Evolutionary conservation across 768 basidiomycete genomes (phyloP), one percentile per base, ranked within the genome.

Genomic region (Rubroboletus pulcherrimus): DNA sequence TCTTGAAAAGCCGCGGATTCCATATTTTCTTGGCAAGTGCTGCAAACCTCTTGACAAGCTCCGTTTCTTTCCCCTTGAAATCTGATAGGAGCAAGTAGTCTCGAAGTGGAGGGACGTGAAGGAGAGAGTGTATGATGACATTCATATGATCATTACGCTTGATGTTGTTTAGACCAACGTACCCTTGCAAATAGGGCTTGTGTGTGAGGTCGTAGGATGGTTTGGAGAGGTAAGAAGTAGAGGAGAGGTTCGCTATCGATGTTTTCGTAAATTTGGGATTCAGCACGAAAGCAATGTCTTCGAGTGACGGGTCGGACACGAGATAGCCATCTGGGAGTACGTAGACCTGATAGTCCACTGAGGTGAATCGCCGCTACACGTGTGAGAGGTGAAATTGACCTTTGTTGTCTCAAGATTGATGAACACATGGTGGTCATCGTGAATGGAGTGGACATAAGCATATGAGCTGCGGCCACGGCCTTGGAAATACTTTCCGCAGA

Each of bases 401-500:
- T 95, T 96, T 55, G 90, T 86, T 5, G 93, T 92, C 65, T 91
- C 88, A 33, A 98, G 80, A 72, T 98, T 94, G 65, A 99, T 91
- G 79, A 94, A 99, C 54, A 98, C 97, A 66, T 98, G 94, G 69
- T 99, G 95, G 72, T 97, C 95, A 56, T 98, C 93, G 66, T 95
- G 92, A 59, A 99, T 95, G 44, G 94, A 90, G 74, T 99, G 97
- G 15, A 93, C 84, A 73, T 97, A 99, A 24, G 97, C 97, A 69
- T 93, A 94, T 54, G 93, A 93, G 43, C 81, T 91, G 60, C 88
- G 86, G 35, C 97, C 96, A 65, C 97, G 80, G 26, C 97, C 97
- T 78, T 98, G 96, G 69, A 97, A 98, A 72, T 98, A 99, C 76
- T 97, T 98, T 53, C 97, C 97, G 69, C 93, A 95, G 15, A 98